These are phyloP conservation scores for Sporothrix variecibatus DNA, from an alignment of 2,329 filamentous ascomycete species.

Conservation along the genomic window DNA sequence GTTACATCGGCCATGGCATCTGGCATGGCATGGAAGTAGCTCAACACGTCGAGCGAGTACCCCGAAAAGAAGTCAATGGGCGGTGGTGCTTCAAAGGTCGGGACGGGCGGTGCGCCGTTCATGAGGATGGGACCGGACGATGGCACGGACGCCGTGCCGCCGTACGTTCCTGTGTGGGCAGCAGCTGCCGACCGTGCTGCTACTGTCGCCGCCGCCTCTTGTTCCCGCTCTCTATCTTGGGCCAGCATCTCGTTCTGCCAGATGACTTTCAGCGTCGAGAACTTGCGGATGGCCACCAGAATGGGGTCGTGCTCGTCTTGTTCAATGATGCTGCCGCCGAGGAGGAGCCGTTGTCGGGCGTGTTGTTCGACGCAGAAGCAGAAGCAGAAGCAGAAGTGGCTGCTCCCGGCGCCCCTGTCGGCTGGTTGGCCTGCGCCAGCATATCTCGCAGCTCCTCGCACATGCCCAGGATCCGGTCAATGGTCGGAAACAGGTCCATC, in stretches of 20 bases:
- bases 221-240: not conserved
- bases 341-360: too few species aligned
- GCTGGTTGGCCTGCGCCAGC: not conserved
- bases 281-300: not conserved
- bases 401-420: too few species aligned
- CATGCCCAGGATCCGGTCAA: conserved; percentile 32
- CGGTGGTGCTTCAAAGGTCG: not conserved
- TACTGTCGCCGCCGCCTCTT: not conserved
- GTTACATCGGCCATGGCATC: not conserved
- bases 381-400: too few species aligned
- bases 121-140: not conserved
- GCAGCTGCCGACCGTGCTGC: not conserved
- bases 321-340: not conserved
- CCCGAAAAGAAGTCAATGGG: conserved; percentile 1
- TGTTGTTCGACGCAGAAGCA: not conserved
- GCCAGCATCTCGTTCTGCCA: conserved; percentile 19
- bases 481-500: conserved; percentile 39
- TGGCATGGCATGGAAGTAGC: conserved; percentile 9
- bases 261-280: conserved; percentile 9
- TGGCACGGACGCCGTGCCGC: too few species aligned
- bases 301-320: conserved; percentile 8
- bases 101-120: not conserved
- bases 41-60: conserved; percentile 9
- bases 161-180: too few species aligned
- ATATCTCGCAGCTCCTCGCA: conserved; percentile 18